A percentile compares a stretch with the other conserved stretches of the same genome.
Conservation (phyloP, 2,329 filamentous ascomycete genomes). For the Ascochyta fabae region DNA sequence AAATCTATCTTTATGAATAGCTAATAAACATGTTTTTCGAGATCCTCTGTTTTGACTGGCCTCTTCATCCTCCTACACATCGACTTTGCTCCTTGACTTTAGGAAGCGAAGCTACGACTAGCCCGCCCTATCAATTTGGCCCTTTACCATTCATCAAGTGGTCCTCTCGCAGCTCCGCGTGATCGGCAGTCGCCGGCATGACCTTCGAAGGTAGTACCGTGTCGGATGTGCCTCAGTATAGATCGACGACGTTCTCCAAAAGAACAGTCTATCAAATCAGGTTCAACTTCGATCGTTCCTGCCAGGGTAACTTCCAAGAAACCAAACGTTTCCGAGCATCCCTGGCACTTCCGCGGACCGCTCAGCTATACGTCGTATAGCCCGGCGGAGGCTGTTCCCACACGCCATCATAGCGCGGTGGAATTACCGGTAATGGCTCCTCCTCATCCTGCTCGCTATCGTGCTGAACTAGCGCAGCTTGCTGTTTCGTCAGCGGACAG, state of each 20-base stretch:
- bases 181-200: slow-evolving; percentile 2
- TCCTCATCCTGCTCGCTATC: neutral
- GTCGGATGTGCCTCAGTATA: neutral
- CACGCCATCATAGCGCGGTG: slow-evolving; percentile 11
- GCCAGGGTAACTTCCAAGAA: neutral
- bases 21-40: neutral
- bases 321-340: too few relatives aligned
- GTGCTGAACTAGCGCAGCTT: neutral
- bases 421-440: neutral
- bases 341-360: neutral
- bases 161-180: neutral
- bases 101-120: neutral
- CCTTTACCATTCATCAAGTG: neutral
- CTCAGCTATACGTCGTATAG: neutral
- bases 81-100: too few relatives aligned
- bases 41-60: neutral
- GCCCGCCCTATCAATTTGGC: too few relatives aligned
- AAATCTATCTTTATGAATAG: neutral
- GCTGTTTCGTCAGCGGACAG: slow-evolving; percentile 3
- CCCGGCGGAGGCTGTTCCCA: slow-evolving; percentile 9
- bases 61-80: neutral
- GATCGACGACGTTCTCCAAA: neutral
- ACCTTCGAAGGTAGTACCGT: neutral
- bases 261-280: neutral
- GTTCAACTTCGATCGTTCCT: slow-evolving; percentile 1